A percentile compares a stretch with the other conserved stretches of the same genome.
Evolutionary conservation across 345 rosid species (phyloP).

Genomic region (Clarkia xantiana): DNA sequence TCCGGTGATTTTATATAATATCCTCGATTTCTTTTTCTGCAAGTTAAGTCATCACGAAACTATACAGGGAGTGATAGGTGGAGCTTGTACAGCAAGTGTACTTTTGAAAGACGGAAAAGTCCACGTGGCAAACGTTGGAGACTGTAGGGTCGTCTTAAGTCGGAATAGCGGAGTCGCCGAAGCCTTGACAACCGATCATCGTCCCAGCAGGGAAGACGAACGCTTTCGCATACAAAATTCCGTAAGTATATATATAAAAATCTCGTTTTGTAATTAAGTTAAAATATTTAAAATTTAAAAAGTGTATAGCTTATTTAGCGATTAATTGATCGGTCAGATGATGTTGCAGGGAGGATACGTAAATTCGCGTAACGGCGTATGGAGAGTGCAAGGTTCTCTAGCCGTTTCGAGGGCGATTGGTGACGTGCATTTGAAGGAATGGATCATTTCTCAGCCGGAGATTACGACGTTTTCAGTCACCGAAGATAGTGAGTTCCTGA

Average conservation of each 20-base stretch:
- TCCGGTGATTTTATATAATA: no score
- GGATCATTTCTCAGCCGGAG: slow-evolving; percentile 46
- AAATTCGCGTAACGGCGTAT: slow-evolving; percentile 23
- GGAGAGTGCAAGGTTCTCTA: slow-evolving; percentile 42
- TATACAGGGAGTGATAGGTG: slow-evolving; percentile 27
- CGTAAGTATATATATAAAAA: slow-evolving; percentile 11
- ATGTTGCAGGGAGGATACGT: slow-evolving; percentile 38
- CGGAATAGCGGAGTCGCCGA: slow-evolving; percentile 24
- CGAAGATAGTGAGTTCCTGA: slow-evolving; percentile 28
- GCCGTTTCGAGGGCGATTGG: slow-evolving; percentile 46
- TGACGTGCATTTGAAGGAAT: slow-evolving; percentile 35
- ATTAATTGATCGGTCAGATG: no score
- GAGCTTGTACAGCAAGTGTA: slow-evolving; percentile 36
- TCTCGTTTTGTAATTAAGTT: no score
- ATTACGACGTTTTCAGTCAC: slow-evolving; percentile 16
- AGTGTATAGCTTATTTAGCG: no score
- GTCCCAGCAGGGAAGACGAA: slow-evolving; percentile 27
- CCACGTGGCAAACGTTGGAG: slow-evolving; percentile 35
- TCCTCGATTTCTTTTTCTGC: not conserved
- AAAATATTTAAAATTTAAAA: no score
- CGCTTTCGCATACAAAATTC: slow-evolving; percentile 28
- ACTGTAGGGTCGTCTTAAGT: slow-evolving; percentile 35
- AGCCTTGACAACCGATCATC: slow-evolving; percentile 28
- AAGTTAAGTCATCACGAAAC: not conserved
- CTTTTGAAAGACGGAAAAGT: slow-evolving; percentile 25